A percentile compares a stretch with the other conserved stretches of the same genome.
Evolutionary conservation across 1,284 basidiomycete genomes (phyloP).

Genomic region (Ceratobasidium sp.): DNA sequence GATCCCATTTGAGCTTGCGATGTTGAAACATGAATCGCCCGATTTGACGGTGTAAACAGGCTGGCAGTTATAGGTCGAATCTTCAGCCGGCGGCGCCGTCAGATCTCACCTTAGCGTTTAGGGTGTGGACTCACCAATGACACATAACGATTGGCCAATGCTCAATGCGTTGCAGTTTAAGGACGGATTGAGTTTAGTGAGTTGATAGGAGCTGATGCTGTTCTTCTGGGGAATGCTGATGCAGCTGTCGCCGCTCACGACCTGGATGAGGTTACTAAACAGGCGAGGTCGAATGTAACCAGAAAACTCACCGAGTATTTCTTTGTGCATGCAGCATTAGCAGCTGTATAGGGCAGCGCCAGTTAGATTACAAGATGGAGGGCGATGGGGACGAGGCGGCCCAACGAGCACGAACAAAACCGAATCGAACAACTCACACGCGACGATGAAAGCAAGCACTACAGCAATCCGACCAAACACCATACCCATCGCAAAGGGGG

Average conservation of each 20-base stretch:
- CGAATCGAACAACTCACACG: neutral
- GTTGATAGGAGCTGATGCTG: constrained; percentile 1
- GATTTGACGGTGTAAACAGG: no score
- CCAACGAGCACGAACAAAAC: neutral
- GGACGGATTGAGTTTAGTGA: constrained; percentile 2
- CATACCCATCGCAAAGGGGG: neutral
- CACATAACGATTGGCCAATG: constrained; percentile 1
- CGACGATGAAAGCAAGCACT: neutral
- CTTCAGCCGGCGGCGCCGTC: no score
- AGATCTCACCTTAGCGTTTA: no score
- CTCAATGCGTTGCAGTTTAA: constrained; percentile 10
- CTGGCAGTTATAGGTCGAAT: no score
- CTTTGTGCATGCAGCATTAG: constrained; percentile 9
- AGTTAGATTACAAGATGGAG: no score
- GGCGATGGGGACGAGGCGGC: no score
- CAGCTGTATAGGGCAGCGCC: neutral
- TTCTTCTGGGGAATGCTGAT: neutral
- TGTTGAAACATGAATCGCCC: no score
- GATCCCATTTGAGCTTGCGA: no score
- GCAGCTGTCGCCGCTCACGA: neutral
- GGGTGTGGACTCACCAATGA: neutral
- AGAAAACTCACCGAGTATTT: neutral
- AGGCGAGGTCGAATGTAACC: neutral
- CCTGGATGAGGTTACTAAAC: no score
- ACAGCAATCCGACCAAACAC: neutral